Evolutionary conservation across 805 yeast species (phyloP).

Genomic region (Starmerella sirachaensis): DNA sequence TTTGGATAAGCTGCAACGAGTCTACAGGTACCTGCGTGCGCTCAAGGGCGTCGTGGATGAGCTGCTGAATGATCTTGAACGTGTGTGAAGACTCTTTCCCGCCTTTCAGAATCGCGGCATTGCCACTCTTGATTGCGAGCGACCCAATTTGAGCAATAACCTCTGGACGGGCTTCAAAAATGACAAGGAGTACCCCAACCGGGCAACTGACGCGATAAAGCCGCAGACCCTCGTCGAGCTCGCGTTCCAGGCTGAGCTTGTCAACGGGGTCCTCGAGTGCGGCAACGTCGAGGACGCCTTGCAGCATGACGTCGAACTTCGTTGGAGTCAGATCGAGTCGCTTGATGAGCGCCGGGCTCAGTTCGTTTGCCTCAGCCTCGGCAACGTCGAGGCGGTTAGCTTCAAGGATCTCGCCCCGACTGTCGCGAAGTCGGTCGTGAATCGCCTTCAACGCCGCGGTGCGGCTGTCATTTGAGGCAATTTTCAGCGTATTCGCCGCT

Average conservation of each 20-base stretch:
- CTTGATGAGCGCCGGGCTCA: slow-evolving; percentile 63
- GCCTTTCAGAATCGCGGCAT: slow-evolving; percentile 93
- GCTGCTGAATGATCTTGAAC: slow-evolving; percentile 65
- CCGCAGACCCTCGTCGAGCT: slow-evolving; percentile 80
- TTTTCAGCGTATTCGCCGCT: slow-evolving; percentile 77
- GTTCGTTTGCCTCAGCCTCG: slow-evolving; percentile 46
- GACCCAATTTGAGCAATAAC: slow-evolving; percentile 97
- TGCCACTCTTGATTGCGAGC: slow-evolving; percentile 89
- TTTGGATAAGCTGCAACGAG: slow-evolving; percentile 75
- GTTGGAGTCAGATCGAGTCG: slow-evolving; percentile 76
- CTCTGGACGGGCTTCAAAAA: slow-evolving; percentile 94
- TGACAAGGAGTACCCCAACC: slow-evolving; percentile 82
- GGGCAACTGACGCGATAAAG: slow-evolving; percentile 82
- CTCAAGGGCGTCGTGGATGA: slow-evolving; percentile 48
- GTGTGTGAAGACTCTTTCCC: slow-evolving; percentile 88
- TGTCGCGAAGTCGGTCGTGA: slow-evolving; percentile 50
- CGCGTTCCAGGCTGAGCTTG: slow-evolving; percentile 67
- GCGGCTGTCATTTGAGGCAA: slow-evolving; percentile 60
- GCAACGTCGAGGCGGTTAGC: slow-evolving; percentile 71
- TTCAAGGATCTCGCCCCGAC: slow-evolving; percentile 49
- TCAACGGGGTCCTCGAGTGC: slow-evolving; percentile 85
- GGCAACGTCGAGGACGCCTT: slow-evolving; percentile 88
- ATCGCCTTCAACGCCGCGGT: slow-evolving; percentile 60
- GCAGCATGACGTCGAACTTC: slow-evolving; percentile 86
- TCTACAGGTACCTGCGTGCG: slow-evolving; percentile 64